Base-by-base conservation (phyloP, 495 filamentous ascomycete species). In the Xylaria intraflava region DNA sequence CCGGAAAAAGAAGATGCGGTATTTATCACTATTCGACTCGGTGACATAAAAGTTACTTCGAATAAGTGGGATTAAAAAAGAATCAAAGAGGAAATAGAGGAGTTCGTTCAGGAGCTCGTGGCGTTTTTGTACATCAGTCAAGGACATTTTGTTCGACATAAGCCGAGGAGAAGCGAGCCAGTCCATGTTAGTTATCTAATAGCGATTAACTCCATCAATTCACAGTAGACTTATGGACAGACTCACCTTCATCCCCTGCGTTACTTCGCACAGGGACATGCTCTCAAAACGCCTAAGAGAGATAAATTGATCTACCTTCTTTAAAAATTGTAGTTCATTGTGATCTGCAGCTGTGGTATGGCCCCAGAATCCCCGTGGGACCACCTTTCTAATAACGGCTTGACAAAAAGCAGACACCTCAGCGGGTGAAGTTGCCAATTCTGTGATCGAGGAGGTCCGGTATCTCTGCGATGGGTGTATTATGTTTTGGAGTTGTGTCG, bases 31-130 rank as follows among this genome's bases (percentile, higher is more conserved):
- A 57, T 83, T 88, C 1, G 89, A 92, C 66, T 98, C 93, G 0
- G 93, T 98, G 22, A 96, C 88, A 59, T 98, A 89, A 58, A 98
- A 98, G 61, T 93, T 88, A 19, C 79, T 78, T 14, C 89, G 83
- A 45, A 98, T 78, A 0, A 97, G 79, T 6, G 93, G 93, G 55
- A 96, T 88, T 16, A 98, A 60, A 24, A 97, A 73, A 0, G 90
- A 95, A 60, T 98, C 92, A 57, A 97, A 91, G 2, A 95, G 55
- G 67, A 90, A 98, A 69, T 95, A 97, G 0, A 96, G 56, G 49
- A 96, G 83, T 62, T 98, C 93, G 43, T 82, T 69, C 27, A 95
- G 79, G 5, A 97, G 73, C 64, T 96, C 87, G 16, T 65, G 75
- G 7, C 93, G 84, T 70, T 96, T 96, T 20, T 74, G 67, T 26